Base-by-base conservation (phyloP, 2,329 filamentous ascomycete species). In the Ascochyta fabae region DNA sequence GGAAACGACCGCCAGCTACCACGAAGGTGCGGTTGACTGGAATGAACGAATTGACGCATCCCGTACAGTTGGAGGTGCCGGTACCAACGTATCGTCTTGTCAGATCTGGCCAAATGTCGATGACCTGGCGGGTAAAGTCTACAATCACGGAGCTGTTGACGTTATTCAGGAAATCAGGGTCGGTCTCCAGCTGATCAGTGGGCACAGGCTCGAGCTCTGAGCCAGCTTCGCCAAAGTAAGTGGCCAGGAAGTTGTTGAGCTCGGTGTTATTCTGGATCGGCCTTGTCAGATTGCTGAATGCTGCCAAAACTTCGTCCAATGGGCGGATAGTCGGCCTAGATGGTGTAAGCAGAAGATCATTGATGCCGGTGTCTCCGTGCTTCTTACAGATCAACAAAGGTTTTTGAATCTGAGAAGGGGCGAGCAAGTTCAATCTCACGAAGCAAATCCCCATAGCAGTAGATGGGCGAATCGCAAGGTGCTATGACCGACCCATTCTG, bases 1-100 rank as follows among this genome's bases (percentile, higher is more conserved):
- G 80, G 78, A 90, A 90, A 27, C 87, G 84, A n/a, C 87, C 87
- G 12, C 87, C 87, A 3, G 87, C 86, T 15, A 90, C 82, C n/a
- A 90, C 86, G 65, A 90, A 89, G 3, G 86, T 87, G 53, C 85
- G 83, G 65, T 87, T 88, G 56, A 89, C 69, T 6, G 86, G 84
- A 52, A 89, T 84, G 73, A 87, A 89, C 68, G 86, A 88, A 64
- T 82, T 81, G 31, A 86, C 85, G 58, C 86, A 89, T 31, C 80
- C 80, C 8, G 79, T 77, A 76, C 86, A 89, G 34, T 74, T 73
- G 9, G 58, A 60, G 4, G 27, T 44, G 23, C 54, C 51, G 26
- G 66, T 62, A 15, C 70, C 72, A 62, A 81, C 82, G 68, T 88
- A 89, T 22, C 78, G 76, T 33, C 87, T 80, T 5, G 87, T 89